Percentiles rank a stretch among this genome's conserved stretches.
These are phyloP conservation scores for Microbotryum lychnidis-dioicae DNA, from an alignment of 1,284 basidiomycete species.

Conservation along the genomic window DNA sequence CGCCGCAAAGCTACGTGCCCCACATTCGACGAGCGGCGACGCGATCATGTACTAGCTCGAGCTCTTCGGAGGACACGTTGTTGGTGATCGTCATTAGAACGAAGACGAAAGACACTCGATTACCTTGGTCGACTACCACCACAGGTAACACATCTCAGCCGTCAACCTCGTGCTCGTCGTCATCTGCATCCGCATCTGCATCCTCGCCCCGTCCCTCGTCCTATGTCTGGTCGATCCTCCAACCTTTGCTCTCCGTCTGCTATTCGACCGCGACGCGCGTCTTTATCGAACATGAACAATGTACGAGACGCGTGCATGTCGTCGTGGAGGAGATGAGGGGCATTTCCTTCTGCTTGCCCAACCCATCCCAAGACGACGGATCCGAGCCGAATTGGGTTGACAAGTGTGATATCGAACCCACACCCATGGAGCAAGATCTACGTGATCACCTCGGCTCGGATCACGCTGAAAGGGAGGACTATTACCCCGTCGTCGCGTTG, in stretches of 20 bases:
- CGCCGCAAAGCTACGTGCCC: too few species aligned
- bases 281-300: background rate
- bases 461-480: background rate
- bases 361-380: background rate
- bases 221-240: conserved; percentile 1
- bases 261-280: conserved; percentile 10
- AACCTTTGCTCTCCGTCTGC: conserved; percentile 10
- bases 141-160: too few species aligned
- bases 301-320: conserved; percentile 13
- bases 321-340: conserved; percentile 17
- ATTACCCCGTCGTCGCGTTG: conserved; percentile 42
- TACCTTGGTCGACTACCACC: too few species aligned
- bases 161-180: too few species aligned
- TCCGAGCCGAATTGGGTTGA: background rate
- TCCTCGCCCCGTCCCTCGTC: too few species aligned
- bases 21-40: too few species aligned
- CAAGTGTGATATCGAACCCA: background rate
- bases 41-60: too few species aligned
- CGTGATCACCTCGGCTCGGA: background rate
- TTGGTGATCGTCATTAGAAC: too few species aligned
- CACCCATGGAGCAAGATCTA: background rate
- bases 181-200: too few species aligned
- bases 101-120: too few species aligned
- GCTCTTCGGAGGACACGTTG: too few species aligned
- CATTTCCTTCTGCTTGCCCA: conserved; percentile 7